Evolutionary conservation across 768 basidiomycete species (phyloP).

Genomic region (Tylopilus felleus): DNA sequence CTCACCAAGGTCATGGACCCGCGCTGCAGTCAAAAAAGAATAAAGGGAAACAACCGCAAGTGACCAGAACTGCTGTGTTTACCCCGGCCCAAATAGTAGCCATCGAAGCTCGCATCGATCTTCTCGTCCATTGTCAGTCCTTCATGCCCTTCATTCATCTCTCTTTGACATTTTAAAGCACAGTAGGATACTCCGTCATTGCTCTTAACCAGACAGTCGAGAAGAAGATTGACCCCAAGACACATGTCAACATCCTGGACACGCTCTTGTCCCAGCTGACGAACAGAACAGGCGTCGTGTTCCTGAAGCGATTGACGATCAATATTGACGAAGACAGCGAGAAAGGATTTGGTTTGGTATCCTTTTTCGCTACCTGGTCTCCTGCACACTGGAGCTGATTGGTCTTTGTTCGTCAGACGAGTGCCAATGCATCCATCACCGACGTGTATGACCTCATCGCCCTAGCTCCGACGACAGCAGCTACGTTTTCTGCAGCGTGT

Average conservation of each 20-base stretch:
- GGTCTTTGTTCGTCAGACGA: constrained; percentile 47
- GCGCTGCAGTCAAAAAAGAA: constrained; percentile 23
- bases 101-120: constrained; percentile 62
- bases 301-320: constrained; percentile 76
- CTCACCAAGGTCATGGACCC: constrained; percentile 13
- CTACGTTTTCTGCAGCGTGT: constrained; percentile 75
- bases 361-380: constrained; percentile 15
- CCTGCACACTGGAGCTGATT: background rate
- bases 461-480: constrained; percentile 66
- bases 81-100: constrained; percentile 53
- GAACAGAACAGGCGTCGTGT: constrained; percentile 55
- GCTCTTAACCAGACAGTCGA: constrained; percentile 72
- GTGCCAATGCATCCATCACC: constrained; percentile 60
- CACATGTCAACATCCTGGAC: constrained; percentile 63
- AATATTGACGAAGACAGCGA: constrained; percentile 80
- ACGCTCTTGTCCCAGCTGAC: constrained; percentile 57
- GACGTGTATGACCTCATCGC: constrained; percentile 74
- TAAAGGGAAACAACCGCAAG: constrained; percentile 37
- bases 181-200: constrained; percentile 86
- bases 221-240: constrained; percentile 68
- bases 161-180: constrained; percentile 6
- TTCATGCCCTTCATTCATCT: background rate
- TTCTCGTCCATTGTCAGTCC: constrained; percentile 68
- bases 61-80: constrained; percentile 35
- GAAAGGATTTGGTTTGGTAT: constrained; percentile 78